Evolutionary conservation across 2,329 filamentous ascomycete genomes (phyloP), one percentile per base, ranked within the genome.

Genomic region (Penicillium sp.): DNA sequence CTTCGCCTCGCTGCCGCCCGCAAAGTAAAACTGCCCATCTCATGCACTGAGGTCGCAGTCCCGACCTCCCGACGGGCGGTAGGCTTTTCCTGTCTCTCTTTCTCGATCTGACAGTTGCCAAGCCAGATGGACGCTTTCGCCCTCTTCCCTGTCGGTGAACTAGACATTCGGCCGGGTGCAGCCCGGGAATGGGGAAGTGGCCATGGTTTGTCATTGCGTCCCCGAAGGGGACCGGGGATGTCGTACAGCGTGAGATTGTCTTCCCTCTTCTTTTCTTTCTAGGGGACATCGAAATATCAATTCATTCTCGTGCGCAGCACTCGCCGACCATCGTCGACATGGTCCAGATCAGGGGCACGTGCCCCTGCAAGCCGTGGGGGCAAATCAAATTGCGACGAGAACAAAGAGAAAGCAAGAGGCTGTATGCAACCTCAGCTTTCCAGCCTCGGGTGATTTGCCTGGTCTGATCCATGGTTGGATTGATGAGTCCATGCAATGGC

Each of bases 161-260:
- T 26, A 33, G 32, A 6, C 27, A 46, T 45, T 39, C 44, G 47
- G 47, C 46, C 49, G 42, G 39, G 41, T 52, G 48, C 50, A 54
- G 45, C 38, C 38, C 31, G 33, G 16, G 33, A 25, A 43, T 42
- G 30, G 41, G 39, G 20, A 41, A 41, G 40, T 46, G 40, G 20
- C 30, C 33, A 45, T 26, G 31, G 41, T 33, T 27, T 38, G n/a
- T 20, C 32, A 41, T 39, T n/a, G n/a, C n/a, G n/a, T n/a, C n/a
- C n/a, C n/a, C n/a, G n/a, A n/a, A n/a, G n/a, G n/a, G n/a, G n/a
- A n/a, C n/a, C n/a, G n/a, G n/a, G n/a, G n/a, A n/a, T n/a, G 40
- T 47, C 33, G 30, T 31, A 45, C 29, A 43, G 18, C 11, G 36
- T 26, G 15, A 23, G 17, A 30, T 30, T 15, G 40, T 26, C 13